Base-by-base conservation (phyloP, 2,329 filamentous ascomycete genomes). In the Xylariomycetidae sp. region DNA sequence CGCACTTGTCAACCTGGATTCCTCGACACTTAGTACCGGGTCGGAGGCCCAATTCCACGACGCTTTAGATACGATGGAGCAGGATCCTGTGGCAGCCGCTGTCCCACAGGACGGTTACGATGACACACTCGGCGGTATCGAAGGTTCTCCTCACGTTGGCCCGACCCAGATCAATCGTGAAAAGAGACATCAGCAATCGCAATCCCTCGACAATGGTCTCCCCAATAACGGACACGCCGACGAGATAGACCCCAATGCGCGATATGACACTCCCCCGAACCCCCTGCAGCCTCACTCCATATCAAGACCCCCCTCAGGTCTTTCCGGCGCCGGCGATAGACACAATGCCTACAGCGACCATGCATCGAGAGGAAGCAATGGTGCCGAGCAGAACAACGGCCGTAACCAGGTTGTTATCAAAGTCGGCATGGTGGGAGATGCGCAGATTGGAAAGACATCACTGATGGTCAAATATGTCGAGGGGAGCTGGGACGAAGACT, bases 391-490 rank as follows among this genome's bases (percentile, higher is more conserved):
- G 17, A 57, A 49, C 38, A 72, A 72, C 45, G 70, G 72, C 29
- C 69, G 78, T 41, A 81, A 80, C 57, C 78, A 81, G 52, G 92
- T 98, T 23, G 92, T 98, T 37, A 97, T 98, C 72, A 98, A 98
- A 66, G 92, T 98, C 32, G 92, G 92, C 56, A 98, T 98, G 92
- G 92, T 98, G 28, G 92, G 92, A 29, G 92, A 98, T 66, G 92
- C 92, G 37, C 92, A 98, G 64, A 98, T 98, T 50, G 92, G 92
- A 57, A 98, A 98, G 76, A 98, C 92, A 13, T 96, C 89, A 45
- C 67, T 98, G 58, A 98, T 98, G 92, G 92, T 98, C 56, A 98
- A 98, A 63, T 98, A 98, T 57, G 92, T 98, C 36, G 92, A 98
- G 66, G 92, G 92, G 40, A 96, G 89, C 64, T 98, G 92, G 88